Evolutionary conservation across 768 basidiomycete genomes (phyloP).

Genomic region (Phylloporus sp.): DNA sequence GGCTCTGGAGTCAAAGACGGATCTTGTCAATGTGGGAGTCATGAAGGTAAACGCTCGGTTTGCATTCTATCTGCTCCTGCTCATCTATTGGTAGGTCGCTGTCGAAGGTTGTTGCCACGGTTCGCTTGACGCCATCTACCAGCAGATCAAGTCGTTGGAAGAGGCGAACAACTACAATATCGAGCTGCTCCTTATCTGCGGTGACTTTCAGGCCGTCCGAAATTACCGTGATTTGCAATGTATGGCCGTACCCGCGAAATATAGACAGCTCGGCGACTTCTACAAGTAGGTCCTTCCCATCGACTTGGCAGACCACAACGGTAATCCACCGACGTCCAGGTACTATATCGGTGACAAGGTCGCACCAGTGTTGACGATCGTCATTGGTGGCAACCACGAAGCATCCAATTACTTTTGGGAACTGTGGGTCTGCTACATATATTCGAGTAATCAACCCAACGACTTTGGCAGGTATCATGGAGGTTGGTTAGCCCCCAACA

Average conservation of each 20-base stretch:
- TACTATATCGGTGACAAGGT: slow-evolving; percentile 81
- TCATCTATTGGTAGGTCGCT: slow-evolving; percentile 52
- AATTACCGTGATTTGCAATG: slow-evolving; percentile 80
- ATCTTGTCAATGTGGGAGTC: background rate
- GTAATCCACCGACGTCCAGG: slow-evolving; percentile 33
- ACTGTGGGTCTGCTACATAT: slow-evolving; percentile 49
- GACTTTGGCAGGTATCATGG: slow-evolving; percentile 71
- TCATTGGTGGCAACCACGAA: slow-evolving; percentile 98
- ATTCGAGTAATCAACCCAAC: slow-evolving; percentile 1
- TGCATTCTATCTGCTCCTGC: background rate
- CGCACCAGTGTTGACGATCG: slow-evolving; percentile 86
- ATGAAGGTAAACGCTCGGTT: slow-evolving; percentile 24
- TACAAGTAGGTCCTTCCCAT: slow-evolving; percentile 47
- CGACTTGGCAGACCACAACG: background rate
- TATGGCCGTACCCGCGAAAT: slow-evolving; percentile 91
- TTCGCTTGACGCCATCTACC: slow-evolving; percentile 82
- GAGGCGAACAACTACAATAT: slow-evolving; percentile 57
- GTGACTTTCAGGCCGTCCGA: slow-evolving; percentile 92
- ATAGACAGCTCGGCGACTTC: slow-evolving; percentile 79
- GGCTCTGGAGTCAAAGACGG: background rate
- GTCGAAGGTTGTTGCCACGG: slow-evolving; percentile 97
- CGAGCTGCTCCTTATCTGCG: slow-evolving; percentile 87
- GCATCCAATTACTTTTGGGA: slow-evolving; percentile 97
- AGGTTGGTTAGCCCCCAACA: slow-evolving; percentile 94
- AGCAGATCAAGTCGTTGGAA: slow-evolving; percentile 61